Evolutionary conservation across 805 yeast species (phyloP).

Genomic region (Candida michaelii): DNA sequence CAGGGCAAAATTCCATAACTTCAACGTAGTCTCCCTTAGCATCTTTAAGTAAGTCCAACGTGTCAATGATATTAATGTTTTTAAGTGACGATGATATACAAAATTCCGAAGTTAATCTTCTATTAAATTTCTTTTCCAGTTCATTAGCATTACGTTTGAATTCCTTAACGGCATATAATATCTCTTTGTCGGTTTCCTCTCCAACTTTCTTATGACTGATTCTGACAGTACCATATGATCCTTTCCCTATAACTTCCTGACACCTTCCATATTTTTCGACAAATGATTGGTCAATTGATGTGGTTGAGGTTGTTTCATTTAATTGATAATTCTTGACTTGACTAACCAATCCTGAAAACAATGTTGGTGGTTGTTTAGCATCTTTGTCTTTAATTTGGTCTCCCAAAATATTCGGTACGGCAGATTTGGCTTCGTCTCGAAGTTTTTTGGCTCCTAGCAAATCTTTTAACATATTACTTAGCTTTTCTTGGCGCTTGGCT

Average conservation of each 20-base stretch:
- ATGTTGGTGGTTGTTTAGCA: slow-evolving; percentile 58
- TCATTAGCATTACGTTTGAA: slow-evolving; percentile 65
- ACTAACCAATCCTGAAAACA: slow-evolving; percentile 63
- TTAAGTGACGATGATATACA: slow-evolving; percentile 77
- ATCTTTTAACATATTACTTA: slow-evolving; percentile 72
- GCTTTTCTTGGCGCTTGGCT: slow-evolving; percentile 75
- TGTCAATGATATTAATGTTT: slow-evolving; percentile 74
- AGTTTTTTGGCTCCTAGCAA: slow-evolving; percentile 71
- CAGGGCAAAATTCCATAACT: slow-evolving; percentile 82
- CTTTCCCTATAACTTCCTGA: slow-evolving; percentile 91
- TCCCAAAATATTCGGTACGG: slow-evolving; percentile 60
- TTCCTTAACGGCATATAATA: slow-evolving; percentile 82
- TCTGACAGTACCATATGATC: slow-evolving; percentile 92
- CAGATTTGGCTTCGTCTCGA: slow-evolving; percentile 69
- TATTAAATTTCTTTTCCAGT: slow-evolving; percentile 63
- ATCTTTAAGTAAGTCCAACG: slow-evolving; percentile 75
- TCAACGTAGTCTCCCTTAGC: slow-evolving; percentile 81
- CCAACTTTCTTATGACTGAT: slow-evolving; percentile 69
- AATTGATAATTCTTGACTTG: slow-evolving; percentile 43
- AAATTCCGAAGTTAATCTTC: slow-evolving; percentile 77
- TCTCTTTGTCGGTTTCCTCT: slow-evolving; percentile 27
- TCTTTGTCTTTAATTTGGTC: slow-evolving; percentile 7
- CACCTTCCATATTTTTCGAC: slow-evolving; percentile 91
- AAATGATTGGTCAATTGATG: slow-evolving; percentile 47
- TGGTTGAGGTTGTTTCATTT: slow-evolving; percentile 17